Conservation (phyloP, 2,329 filamentous ascomycete genomes). For the Penicillium italicum region DNA sequence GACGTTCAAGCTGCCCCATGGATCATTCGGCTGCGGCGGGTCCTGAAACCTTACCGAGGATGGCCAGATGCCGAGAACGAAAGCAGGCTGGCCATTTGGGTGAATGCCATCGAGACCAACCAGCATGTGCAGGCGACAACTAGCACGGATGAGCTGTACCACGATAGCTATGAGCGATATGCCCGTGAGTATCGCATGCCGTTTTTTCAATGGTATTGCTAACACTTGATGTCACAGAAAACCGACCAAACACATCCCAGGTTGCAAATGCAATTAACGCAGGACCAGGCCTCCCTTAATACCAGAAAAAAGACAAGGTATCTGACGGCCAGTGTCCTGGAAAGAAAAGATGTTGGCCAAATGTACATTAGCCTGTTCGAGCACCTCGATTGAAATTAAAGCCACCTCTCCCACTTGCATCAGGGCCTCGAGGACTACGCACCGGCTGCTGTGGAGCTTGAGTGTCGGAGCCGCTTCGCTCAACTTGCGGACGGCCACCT, state of each 20-base stretch:
- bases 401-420: conserved; percentile 70
- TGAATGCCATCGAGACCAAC: conserved; percentile 64
- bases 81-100: conserved; percentile 65
- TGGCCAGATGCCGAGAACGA: conserved; percentile 64
- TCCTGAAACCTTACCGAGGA: conserved; percentile 61
- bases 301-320: background rate
- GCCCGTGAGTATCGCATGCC: conserved; percentile 43
- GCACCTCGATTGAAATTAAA: conserved; percentile 71
- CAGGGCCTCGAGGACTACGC: conserved; percentile 72
- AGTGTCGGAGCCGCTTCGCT: conserved; percentile 39
- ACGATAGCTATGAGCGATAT: conserved; percentile 65
- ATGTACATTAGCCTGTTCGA: conserved; percentile 32
- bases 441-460: conserved; percentile 56
- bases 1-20: conserved; percentile 75
- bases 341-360: background rate
- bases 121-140: conserved; percentile 63
- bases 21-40: conserved; percentile 63
- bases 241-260: conserved; percentile 57
- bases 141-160: conserved; percentile 62
- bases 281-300: conserved; percentile 51
- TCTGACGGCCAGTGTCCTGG: background rate
- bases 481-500: conserved; percentile 39
- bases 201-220: background rate
- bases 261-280: conserved; percentile 59
- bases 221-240: conserved; percentile 43